Evolutionary conservation across 2,329 filamentous ascomycete species (phyloP).

Genomic region (Ilyonectria mors-panacis): DNA sequence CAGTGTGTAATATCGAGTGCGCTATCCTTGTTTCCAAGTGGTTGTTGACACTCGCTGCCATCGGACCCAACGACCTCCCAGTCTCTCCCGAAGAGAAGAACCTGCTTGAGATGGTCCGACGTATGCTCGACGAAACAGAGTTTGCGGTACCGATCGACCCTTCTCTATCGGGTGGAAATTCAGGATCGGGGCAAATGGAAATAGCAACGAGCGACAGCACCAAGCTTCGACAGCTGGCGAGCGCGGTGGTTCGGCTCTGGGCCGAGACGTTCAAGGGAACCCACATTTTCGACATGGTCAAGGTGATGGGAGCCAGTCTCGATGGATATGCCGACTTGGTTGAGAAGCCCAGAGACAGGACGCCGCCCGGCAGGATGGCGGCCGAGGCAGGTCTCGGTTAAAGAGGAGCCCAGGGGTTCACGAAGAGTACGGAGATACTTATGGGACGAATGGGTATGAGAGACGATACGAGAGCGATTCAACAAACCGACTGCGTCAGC

Average conservation of each 20-base stretch:
- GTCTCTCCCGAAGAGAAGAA: slow-evolving; percentile 67
- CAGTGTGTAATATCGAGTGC: slow-evolving; percentile 74
- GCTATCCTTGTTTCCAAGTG: slow-evolving; percentile 73
- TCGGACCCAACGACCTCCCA: slow-evolving; percentile 65
- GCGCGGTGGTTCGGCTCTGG: slow-evolving; percentile 72
- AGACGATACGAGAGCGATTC: slow-evolving; percentile 18
- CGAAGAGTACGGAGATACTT: not conserved
- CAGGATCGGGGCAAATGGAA: slow-evolving; percentile 58
- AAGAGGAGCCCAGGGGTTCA: not conserved
- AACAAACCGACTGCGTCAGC: slow-evolving; percentile 9
- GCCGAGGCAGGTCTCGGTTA: slow-evolving; percentile 43
- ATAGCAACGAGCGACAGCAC: slow-evolving; percentile 63
- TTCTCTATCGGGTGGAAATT: slow-evolving; percentile 61
- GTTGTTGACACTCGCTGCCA: slow-evolving; percentile 69
- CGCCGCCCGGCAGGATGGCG: slow-evolving; percentile 45
- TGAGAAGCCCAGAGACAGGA: slow-evolving; percentile 68
- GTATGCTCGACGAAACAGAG: slow-evolving; percentile 74
- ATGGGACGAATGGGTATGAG: not conserved
- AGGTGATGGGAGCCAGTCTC: slow-evolving; percentile 70
- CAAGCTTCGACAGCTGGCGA: slow-evolving; percentile 69
- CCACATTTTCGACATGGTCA: slow-evolving; percentile 73
- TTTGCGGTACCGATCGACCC: slow-evolving; percentile 73
- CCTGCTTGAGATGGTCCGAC: slow-evolving; percentile 69
- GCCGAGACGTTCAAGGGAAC: slow-evolving; percentile 74
- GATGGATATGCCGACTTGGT: slow-evolving; percentile 71